Evolutionary conservation across 2,329 filamentous ascomycete genomes (phyloP), one percentile per base, ranked within the genome.

Genomic region (Trichoderma koningii): DNA sequence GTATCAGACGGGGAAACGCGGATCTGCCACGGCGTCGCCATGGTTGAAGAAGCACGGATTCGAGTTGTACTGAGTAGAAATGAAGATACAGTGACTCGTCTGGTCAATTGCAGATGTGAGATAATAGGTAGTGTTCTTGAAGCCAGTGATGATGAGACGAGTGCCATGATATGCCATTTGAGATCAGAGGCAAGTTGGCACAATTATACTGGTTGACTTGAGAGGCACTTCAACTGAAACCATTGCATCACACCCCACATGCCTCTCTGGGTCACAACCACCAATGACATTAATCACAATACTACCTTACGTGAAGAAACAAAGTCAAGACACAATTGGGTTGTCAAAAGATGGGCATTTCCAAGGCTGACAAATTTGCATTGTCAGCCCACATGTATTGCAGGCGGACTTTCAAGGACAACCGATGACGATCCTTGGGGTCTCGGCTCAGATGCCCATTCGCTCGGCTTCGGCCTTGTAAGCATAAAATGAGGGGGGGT

Each of bases 1-100:
- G 81, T 82, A 61, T 86, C 79, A 3, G 80, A 73, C 1, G 80
- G 73, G 5, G 75, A 72, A 60, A 88, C 76, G 21, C 80, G 72
- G 56, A 88, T 82, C 15, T 76, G 79, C 67, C 77, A 79, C 2
- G 83, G 68, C 2, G 81, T 81, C 1, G 82, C 80, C 79, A 83
- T 83, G 51, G 5, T 68, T n/a, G 52, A 21, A 38, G 51, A 51
- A 51, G 34, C 17, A 10, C 42, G 50, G 1, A n/a, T 44, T 28
- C 30, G 59, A 19, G 41, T 34, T 21, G 44, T 23, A 45, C 6
- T 21, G 6, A 14, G 12, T 7, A 9, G 0, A 45, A 7, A n/a
- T 5, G 19, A 21, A 3, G 2, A 15, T 47, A 12, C 38, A n/a
- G 30, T 19, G 17, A 15, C 38, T 7, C 34, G 30, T 19, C 28